Evolutionary conservation across 2,329 filamentous ascomycete species (phyloP).

Genomic region (Curvularia verruculosa): DNA sequence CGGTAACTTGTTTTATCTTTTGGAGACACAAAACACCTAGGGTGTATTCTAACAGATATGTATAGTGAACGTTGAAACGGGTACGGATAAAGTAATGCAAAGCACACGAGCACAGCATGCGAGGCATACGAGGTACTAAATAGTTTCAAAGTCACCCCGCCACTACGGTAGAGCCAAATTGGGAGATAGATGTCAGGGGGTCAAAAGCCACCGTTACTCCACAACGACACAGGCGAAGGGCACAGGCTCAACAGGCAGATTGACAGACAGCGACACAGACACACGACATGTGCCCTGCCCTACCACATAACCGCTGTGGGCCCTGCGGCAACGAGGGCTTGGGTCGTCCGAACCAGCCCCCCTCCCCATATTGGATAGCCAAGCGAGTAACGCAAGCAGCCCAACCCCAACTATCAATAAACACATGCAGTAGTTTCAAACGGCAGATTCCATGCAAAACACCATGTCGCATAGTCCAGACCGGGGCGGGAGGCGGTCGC

Average conservation of each 20-base stretch:
- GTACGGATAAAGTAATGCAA: neutral
- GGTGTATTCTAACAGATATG: neutral
- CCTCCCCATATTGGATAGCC: too few relatives aligned
- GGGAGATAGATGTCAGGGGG: neutral
- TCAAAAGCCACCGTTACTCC: neutral
- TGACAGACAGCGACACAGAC: too few relatives aligned
- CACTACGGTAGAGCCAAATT: neutral
- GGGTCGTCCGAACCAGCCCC: neutral
- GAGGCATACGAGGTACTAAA: neutral
- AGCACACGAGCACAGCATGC: neutral
- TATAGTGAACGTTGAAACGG: neutral
- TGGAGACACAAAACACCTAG: neutral
- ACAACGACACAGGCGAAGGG: neutral
- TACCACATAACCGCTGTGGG: conserved; percentile 1
- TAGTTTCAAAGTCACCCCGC: neutral
- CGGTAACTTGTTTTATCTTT: neutral
- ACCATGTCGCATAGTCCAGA: conserved; percentile 6
- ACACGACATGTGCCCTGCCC: neutral
- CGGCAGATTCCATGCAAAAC: conserved; percentile 11
- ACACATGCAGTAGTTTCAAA: conserved; percentile 17
- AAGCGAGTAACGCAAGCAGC: neutral
- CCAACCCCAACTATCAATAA: conserved; percentile 12
- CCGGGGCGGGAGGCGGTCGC: neutral
- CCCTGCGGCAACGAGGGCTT: conserved; percentile 1
- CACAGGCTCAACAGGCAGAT: neutral